Conservation (phyloP, 805 yeast species). For the Saccharomycopsis guyanensis region DNA sequence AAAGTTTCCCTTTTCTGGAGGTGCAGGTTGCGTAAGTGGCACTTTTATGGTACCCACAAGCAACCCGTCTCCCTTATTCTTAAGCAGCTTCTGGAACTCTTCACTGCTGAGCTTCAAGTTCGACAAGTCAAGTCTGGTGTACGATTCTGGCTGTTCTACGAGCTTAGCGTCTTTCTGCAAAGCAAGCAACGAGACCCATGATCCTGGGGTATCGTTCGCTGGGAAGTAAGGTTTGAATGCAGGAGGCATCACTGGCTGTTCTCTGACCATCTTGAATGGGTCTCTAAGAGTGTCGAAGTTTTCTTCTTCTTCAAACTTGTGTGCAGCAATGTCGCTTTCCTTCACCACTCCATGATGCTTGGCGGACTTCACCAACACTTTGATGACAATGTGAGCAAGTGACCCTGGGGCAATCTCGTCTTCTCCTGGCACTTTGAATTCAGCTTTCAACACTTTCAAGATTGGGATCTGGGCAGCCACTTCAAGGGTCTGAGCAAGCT, state of each 20-base stretch:
- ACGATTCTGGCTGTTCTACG: slow-evolving; percentile 54
- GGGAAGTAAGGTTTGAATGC: slow-evolving; percentile 78
- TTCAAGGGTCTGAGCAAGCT: slow-evolving; percentile 41
- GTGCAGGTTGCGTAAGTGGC: slow-evolving; percentile 68
- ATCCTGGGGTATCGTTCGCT: slow-evolving; percentile 30
- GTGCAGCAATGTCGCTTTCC: slow-evolving; percentile 27
- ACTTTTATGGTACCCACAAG: slow-evolving; percentile 68
- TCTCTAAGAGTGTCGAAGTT: slow-evolving; percentile 60
- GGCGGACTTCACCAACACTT: slow-evolving; percentile 70
- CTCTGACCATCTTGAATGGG: slow-evolving; percentile 57
- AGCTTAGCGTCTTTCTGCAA: slow-evolving; percentile 75
- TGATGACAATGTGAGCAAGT: slow-evolving; percentile 64
- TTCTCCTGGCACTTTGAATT: slow-evolving; percentile 86
- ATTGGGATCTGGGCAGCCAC: slow-evolving; percentile 63
- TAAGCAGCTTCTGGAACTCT: slow-evolving; percentile 31
- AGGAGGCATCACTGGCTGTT: slow-evolving; percentile 64
- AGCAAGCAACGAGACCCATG: slow-evolving; percentile 65
- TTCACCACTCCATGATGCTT: slow-evolving; percentile 49
- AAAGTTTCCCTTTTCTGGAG: slow-evolving; percentile 56
- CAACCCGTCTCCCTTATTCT: slow-evolving; percentile 30
- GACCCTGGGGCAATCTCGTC: slow-evolving; percentile 61
- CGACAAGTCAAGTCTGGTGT: slow-evolving; percentile 44
- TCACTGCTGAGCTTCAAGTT: slow-evolving; percentile 50
- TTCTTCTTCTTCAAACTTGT: slow-evolving; percentile 41
- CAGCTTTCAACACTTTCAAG: slow-evolving; percentile 58